Base-by-base conservation (phyloP, 139 green algal genomes). In the Chlorella sp. region DNA sequence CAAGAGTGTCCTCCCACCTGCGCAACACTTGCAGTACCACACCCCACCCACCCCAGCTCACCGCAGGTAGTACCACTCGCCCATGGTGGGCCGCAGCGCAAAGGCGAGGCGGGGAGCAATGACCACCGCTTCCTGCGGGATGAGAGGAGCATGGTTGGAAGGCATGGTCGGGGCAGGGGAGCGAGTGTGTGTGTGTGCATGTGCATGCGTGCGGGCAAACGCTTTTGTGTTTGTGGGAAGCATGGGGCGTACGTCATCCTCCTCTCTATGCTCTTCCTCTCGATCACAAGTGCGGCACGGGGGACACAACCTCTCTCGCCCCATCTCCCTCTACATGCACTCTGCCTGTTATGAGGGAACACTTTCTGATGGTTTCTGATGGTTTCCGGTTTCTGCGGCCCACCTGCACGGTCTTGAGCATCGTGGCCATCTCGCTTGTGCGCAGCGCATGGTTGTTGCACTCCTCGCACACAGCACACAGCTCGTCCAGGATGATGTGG, bases 51-150 rank as follows among this genome's bases (percentile, higher is more conserved):
- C n/a, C n/a, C n/a, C n/a, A n/a, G 9, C 78, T 90, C 39, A 85
- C 86, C 86, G 60, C 32, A 95, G 24, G 81, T 92, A 95, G 83
- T 93, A 83, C 92, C 91, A 96, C 37, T 91, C 78, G 30, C 93
- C 94, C 66, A 92, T 80, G 78, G 48, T 80, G 14, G 91, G 91
- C 32, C 94, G 91, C 57, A 96, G 87, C 36, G 94, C 93, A 75
- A 96, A 86, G 1, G 91, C 93, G 40, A 96, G 83, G 39, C 71
- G 86, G 9, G 88, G 89, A 14, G 86, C 40, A 26, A 92, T 61
- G 12, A 96, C 93, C 48, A 96, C 93, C 48, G 91, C 88, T 80
- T 95, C 66, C 76, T 88, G 69, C 36, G 32, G 34, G 42, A 78
- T 9, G 71, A 57, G 9, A 9, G 48, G 48, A 9, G 48, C 48